Evolutionary conservation across 129 eudicot species (phyloP).

Genomic region (Chrysanthemum seticuspe): DNA sequence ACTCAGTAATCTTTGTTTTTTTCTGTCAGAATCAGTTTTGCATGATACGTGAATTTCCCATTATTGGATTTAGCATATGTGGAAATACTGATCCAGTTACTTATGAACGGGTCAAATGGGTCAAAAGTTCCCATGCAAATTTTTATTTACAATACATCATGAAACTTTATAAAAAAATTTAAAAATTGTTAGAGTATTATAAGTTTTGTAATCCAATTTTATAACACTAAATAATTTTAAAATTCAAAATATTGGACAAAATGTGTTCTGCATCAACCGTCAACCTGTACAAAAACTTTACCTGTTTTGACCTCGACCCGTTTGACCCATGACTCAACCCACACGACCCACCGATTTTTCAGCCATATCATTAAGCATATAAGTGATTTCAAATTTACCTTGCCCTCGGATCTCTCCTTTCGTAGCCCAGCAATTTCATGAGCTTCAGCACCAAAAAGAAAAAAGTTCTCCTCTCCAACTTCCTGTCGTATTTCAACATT

Average conservation of each 20-base stretch:
- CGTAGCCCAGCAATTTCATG: slow-evolving; percentile 57
- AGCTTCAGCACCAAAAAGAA: slow-evolving; percentile 68
- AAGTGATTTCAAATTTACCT: slow-evolving; percentile 30
- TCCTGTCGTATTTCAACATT: slow-evolving; percentile 68
- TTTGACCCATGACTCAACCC: neutral
- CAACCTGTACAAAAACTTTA: neutral
- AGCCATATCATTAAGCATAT: neutral
- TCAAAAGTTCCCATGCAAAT: neutral
- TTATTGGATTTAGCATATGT: neutral
- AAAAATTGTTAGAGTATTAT: neutral
- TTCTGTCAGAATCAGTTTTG: slow-evolving; percentile 1
- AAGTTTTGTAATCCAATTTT: neutral
- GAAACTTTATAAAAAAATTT: neutral
- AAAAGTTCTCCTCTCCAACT: slow-evolving; percentile 69
- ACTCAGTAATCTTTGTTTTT: neutral
- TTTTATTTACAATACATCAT: neutral
- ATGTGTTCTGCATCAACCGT: neutral
- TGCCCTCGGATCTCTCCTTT: slow-evolving; percentile 62
- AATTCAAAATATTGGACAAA: neutral
- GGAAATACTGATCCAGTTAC: neutral
- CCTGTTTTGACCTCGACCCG: neutral
- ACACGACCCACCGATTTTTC: neutral
- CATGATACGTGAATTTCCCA: neutral
- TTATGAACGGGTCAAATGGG: neutral
- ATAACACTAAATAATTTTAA: neutral